Evolutionary conservation across 176 grass and related monocot species (phyloP).

Genomic region (Zizania latifolia): DNA sequence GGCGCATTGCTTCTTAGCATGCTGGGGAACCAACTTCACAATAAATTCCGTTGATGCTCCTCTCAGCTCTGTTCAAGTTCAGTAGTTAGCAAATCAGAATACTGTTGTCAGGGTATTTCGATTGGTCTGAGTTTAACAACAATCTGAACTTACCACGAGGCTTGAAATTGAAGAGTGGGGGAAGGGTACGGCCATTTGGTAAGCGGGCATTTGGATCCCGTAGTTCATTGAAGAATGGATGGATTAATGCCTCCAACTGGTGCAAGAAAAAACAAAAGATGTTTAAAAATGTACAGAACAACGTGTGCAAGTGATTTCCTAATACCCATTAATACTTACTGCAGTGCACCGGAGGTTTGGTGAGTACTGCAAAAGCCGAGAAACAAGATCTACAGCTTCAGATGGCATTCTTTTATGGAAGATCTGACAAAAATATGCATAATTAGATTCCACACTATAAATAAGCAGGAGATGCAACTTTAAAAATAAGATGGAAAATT

Average conservation of each 20-base stretch:
- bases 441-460: conserved; percentile 16
- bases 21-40: conserved; percentile 68
- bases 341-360: conserved; percentile 78
- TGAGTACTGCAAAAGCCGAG: conserved; percentile 85
- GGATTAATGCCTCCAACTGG: conserved; percentile 72
- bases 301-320: not conserved
- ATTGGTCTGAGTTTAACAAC: not conserved
- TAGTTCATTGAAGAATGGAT: conserved; percentile 82
- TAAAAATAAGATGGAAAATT: not conserved
- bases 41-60: conserved; percentile 52
- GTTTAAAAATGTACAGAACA: not conserved
- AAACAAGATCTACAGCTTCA: conserved; percentile 92
- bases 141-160: conserved; percentile 47
- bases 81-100: conserved; percentile 24
- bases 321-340: conserved; percentile 44
- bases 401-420: conserved; percentile 92
- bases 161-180: conserved; percentile 89
- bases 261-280: not conserved
- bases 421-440: conserved; percentile 42
- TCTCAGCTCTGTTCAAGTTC: conserved; percentile 60
- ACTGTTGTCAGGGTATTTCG: not conserved
- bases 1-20: conserved; percentile 42
- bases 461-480: not conserved
- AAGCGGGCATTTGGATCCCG: conserved; percentile 56
- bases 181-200: conserved; percentile 66